Evolutionary conservation across 2,329 filamentous ascomycete species (phyloP).

Genomic region (Boeremia exigua): DNA sequence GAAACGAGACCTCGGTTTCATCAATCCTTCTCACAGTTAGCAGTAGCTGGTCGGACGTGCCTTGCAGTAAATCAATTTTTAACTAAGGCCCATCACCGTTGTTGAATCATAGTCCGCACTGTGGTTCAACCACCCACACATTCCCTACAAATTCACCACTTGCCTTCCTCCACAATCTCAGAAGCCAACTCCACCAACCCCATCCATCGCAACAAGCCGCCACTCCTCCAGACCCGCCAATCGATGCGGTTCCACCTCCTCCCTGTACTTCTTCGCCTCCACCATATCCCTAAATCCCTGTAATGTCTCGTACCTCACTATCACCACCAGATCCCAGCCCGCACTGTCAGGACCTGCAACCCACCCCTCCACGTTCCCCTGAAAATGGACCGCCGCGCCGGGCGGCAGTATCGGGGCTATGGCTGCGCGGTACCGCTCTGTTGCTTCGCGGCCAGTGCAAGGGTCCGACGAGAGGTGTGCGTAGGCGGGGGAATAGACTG

Average conservation of each 20-base stretch:
- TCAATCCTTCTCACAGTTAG: no score
- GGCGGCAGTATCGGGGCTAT: not conserved
- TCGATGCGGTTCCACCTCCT: conserved; percentile 14
- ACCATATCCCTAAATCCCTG: conserved; percentile 22
- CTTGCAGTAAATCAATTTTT: no score
- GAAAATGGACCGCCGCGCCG: not conserved
- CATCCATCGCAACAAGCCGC: conserved; percentile 18
- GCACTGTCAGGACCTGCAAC: conserved; percentile 1
- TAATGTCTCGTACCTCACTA: conserved; percentile 15
- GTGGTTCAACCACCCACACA: not conserved
- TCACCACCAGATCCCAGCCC: conserved; percentile 17
- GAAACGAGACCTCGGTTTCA: no score
- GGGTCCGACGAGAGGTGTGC: conserved; percentile 11
- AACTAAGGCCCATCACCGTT: no score
- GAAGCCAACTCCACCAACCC: not conserved
- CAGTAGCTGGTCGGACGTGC: no score
- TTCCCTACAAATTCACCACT: no score
- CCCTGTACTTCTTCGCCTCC: conserved; percentile 14
- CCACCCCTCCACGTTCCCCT: not conserved
- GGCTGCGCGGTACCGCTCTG: not conserved
- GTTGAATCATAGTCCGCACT: not conserved
- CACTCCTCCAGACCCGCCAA: conserved; percentile 20
- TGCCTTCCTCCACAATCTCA: not conserved
- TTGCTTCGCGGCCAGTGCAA: conserved; percentile 24
- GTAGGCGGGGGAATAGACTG: conserved; percentile 16